Conservation (phyloP, 441 rosid genomes). For the Populus hybrid region DNA sequence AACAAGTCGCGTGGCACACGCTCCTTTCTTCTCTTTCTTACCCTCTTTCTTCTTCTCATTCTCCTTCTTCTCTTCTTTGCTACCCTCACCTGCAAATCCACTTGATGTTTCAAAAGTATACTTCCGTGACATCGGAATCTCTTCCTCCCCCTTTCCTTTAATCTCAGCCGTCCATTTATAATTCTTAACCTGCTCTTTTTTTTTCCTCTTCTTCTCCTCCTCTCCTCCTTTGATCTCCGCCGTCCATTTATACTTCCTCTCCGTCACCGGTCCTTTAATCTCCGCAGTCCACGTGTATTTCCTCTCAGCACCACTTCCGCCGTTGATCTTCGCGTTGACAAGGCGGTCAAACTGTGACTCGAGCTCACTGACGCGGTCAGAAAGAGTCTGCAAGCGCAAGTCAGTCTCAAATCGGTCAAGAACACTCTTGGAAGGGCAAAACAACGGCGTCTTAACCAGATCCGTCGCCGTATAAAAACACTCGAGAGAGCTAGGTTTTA, state of each 20-base stretch:
- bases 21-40: slow-evolving; percentile 37
- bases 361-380: slow-evolving; percentile 58
- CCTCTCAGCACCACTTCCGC: slow-evolving; percentile 36
- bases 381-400: slow-evolving; percentile 43
- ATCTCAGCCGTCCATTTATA: slow-evolving; percentile 78
- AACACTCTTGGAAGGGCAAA: slow-evolving; percentile 49
- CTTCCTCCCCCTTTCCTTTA: slow-evolving; percentile 53
- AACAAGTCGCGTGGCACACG: slow-evolving; percentile 45
- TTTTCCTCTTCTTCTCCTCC: slow-evolving; percentile 39
- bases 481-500: slow-evolving; percentile 41
- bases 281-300: slow-evolving; percentile 80
- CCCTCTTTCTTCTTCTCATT: slow-evolving; percentile 40
- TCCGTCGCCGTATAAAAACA: slow-evolving; percentile 50
- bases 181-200: slow-evolving; percentile 35
- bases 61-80: slow-evolving; percentile 39
- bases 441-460: slow-evolving; percentile 50
- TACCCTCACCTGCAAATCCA: slow-evolving; percentile 39
- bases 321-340: slow-evolving; percentile 26
- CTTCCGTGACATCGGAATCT: slow-evolving; percentile 44
- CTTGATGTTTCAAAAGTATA: slow-evolving; percentile 55
- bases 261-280: slow-evolving; percentile 51
- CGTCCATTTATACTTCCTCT: slow-evolving; percentile 68
- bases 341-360: slow-evolving; percentile 67
- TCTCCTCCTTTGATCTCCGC: slow-evolving; percentile 56
- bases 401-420: slow-evolving; percentile 40